Evolutionary conservation across 305 asterid genomes (phyloP), one percentile per base, ranked within the genome.

Genomic region (Plantago rigida): DNA sequence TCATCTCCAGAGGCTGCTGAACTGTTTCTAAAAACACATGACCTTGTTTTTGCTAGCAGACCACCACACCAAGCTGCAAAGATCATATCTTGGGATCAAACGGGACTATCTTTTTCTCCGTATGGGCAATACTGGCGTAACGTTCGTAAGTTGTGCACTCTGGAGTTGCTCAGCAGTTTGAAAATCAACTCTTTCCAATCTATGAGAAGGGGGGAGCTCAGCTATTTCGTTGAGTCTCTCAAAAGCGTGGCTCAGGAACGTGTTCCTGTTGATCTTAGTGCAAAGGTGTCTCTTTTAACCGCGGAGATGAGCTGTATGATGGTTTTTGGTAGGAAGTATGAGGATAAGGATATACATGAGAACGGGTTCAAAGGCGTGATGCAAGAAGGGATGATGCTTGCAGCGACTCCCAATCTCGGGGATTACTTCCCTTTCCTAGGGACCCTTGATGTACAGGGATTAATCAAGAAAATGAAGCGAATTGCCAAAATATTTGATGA

Each of bases 241-340:
- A 26, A 12, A 26, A 11, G n/a, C 0, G 41, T 1, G 0, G 58
- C 58, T 14, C 13, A 0, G 8, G 22, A 13, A 47, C 6, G 14
- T 14, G 59, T 1, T 3, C 67, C 41, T 1, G 81, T 82, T n/a
- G 85, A 82, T 70, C 71, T 84, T 8, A 82, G 88, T 12, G 77
- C 75, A 0, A 76, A 51, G 60, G 65, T 84, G 13, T 42, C 84
- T 4, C 62, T 72, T 0, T 62, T 79, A 10, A 61, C 71, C 0
- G 73, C 73, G 0, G 76, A 76, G 15, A 78, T 84, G 82, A 82
- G 83, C 51, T 82, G 81, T 47, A 42, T 75, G 71, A 80, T 82
- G 88, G 77, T 84, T 72, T 73, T 73, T 36, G 85, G 89, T 3
- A 84, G 73, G 80, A 80, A 77, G 65, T 82, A 80, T 5, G 77